Base-by-base conservation (phyloP, 1,284 basidiomycete species). In the Ustanciosporium gigantosporum region DNA sequence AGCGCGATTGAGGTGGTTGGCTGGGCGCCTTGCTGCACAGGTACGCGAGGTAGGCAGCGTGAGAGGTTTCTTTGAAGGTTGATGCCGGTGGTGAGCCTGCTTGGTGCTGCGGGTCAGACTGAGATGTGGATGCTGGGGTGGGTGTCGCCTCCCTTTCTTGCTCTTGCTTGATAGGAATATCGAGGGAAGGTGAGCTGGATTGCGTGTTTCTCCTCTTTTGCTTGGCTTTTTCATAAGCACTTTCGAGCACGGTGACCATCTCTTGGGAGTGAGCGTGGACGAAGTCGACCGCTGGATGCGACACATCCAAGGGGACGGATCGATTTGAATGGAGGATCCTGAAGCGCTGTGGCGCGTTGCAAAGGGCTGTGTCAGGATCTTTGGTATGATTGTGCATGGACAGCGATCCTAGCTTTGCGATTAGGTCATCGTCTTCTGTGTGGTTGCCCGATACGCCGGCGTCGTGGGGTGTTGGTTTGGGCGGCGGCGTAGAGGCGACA, bases 251-350 rank as follows among this genome's bases (percentile, higher is more conserved):
- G 5, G 37, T 5, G 35, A 58, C 68, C 1, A 50, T 41, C 56
- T 70, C 68, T 14, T 56, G 47, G 3, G 56, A 43, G 31, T 68
- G 52, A 8, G 60, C 66, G 31, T 71, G 62, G 0, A 60, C 34
- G 40, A 53, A 56, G 11, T 42, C 50, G 7, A 75, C 57, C 3
- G 73, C 61, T 1, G 62, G 61, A 31, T 66, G 53, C 1, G 73
- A 48, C 16, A 59, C 60, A 21, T 71, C 50, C 31, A 75, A 57
- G 5, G 45, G 17, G 11, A 73, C 29, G 2, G 60, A 52, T 11
- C 62, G 43, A 2, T 41, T 46, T 16, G 62, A 47, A 17, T 46
- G 50, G 3, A 66, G 46, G 7, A 69, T 57, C 20, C 64, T 55
- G 41, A 66, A 40, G 20, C 36, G 9, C 17, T 13, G 44, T n/a